Base-by-base conservation (phyloP, 495 filamentous ascomycete genomes). In the Hypoxylon trugodes region DNA sequence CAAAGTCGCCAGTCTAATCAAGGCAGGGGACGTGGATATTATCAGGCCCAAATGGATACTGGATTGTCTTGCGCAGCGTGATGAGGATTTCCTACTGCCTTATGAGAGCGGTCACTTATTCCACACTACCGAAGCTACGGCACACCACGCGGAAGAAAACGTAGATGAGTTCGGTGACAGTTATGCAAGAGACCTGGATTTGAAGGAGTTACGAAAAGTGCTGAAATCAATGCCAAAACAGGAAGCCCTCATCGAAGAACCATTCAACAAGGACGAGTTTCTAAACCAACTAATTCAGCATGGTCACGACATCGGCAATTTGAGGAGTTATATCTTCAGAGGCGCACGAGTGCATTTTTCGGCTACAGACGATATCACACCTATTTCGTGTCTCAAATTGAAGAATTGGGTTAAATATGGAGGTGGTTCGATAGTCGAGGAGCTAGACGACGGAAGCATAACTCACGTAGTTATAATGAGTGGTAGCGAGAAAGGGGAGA, bases 151-250 rank as follows among this genome's bases (percentile, higher is more conserved):
- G n/a, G 65, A 68, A 53, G 63, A 71, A 18, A 90, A 86, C 58
- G 77, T 89, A 6, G 95, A 98, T 73, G 77, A 81, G 59, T 96
- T 83, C 65, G 87, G 85, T 1, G 95, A 98, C 73, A 93, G 92
- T 68, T 98, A 92, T 72, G 82, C 88, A 1, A 82, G 92, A 22
- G 87, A 96, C 62, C 78, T 89, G 8, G 82, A 75, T 1, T 69
- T 79, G 0, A 84, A 88, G 3, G 91, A 96, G 68, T 76, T 98
- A 24, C 77, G 74, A 41, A 73, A 77, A 9, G 75, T 92, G 38
- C 60, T 87, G 26, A 73, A 79, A 1, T 59, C 70, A 19, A 86
- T 87, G 77, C 66, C 76, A 0, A 70, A 71, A 35, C 64, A 62
- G 22, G 56, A 67, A 43, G 21, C 66, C 15, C 41, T 60, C 13